Evolutionary conservation across 345 rosid species (phyloP), one percentile per base, ranked within the genome.

Genomic region (Populus ilicifolia): DNA sequence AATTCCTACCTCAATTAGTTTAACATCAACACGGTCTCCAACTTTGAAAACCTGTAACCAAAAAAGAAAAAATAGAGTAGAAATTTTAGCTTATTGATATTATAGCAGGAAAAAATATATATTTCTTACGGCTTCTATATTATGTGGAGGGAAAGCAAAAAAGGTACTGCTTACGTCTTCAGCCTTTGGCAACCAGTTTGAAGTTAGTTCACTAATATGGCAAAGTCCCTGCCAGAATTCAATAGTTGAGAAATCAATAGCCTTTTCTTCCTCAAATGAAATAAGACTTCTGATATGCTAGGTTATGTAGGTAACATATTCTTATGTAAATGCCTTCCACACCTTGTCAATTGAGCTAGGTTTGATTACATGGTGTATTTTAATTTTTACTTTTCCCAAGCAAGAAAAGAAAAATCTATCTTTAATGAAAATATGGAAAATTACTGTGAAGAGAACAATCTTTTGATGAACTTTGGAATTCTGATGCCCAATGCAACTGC

Each of bases 11-110:
- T 96, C 98, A 13, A 90, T 93, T 78, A 96, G 94, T 80, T 96
- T 96, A 76, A 96, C 99, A 77, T 96, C 99, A 80, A 96, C 75
- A 69, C 70, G 96, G 73, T 96, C 98, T 80, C 99, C 98, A 75
- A 93, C 91, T 83, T 96, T 91, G 78, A 84, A 85, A 72, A 87
- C 96, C 99, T 96, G 89, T 70, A 78, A 70, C 14, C 29, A 27
- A 27, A 27, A 67, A 77, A 14, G 81, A 54, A 35, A 35, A 80
- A 33, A 33, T 36, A 7, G 23, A 43, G 61, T 46, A 48, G 39
- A 75, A 72, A 71, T 63, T 59, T 59, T 59, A 59, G 25, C 29
- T n/a, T 56, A n/a, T 5, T 59, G 29, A 59, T 29, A 59, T n/a
- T 11, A 59, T 59, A n/a, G 13, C 4, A 50, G 59, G 36, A 33